Conservation (phyloP, 495 filamentous ascomycete species). For the Trichoderma erinaceum region DNA sequence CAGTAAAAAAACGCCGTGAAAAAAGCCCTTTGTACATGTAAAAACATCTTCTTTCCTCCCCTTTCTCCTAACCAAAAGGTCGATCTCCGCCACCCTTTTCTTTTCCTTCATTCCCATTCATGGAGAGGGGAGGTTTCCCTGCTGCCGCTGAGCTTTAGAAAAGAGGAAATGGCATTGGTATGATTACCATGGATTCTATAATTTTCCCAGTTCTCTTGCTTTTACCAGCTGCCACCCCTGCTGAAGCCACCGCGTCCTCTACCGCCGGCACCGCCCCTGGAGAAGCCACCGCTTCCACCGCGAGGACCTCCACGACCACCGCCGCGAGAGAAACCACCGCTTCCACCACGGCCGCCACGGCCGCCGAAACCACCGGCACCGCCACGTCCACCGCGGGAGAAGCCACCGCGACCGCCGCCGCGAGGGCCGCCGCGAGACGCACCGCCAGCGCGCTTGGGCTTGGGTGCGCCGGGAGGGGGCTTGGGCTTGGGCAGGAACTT, state of each 20-base stretch:
- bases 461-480: slow-evolving; percentile 58
- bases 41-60: background rate
- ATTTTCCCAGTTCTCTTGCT: background rate
- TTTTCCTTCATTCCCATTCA: background rate
- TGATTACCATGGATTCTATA: background rate
- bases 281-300: slow-evolving; percentile 21
- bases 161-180: background rate
- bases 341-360: slow-evolving; percentile 17
- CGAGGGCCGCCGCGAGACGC: slow-evolving; percentile 41
- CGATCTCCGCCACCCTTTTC: background rate
- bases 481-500: slow-evolving; percentile 96
- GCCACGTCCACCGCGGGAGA: slow-evolving; percentile 33
- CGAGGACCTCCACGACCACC: slow-evolving; percentile 21
- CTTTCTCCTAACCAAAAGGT: background rate
- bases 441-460: slow-evolving; percentile 46
- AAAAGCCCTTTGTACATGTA: slow-evolving; percentile 11
- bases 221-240: slow-evolving; percentile 24
- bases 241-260: slow-evolving; percentile 29
- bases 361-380: slow-evolving; percentile 26
- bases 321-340: slow-evolving; percentile 20
- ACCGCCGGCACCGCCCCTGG: slow-evolving; percentile 18
- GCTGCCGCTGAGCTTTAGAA: background rate
- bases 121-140: background rate
- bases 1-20: slow-evolving; percentile 2
- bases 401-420: slow-evolving; percentile 36